Conservation (phyloP, 495 filamentous ascomycete species). For the Chaetomidium leptoderma region DNA sequence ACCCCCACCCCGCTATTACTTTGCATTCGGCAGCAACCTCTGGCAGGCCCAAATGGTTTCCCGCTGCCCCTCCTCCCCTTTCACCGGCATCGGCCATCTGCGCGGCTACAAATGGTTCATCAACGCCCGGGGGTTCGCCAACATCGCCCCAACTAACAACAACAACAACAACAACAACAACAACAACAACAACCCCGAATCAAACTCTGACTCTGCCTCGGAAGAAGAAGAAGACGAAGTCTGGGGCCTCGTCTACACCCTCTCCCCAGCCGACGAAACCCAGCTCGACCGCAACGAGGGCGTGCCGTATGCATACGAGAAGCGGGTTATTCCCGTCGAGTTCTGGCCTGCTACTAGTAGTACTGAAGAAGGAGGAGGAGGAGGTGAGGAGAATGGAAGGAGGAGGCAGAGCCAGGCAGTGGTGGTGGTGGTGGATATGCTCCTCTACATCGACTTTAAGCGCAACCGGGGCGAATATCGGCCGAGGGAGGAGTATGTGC, state of each 20-base stretch:
- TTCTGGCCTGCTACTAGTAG: slow-evolving; percentile 18
- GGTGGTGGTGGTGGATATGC: too few species aligned
- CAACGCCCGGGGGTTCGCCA: slow-evolving; percentile 42
- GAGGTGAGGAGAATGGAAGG: neutral
- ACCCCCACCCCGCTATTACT: slow-evolving; percentile 33
- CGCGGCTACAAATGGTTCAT: slow-evolving; percentile 41
- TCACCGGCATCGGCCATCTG: slow-evolving; percentile 37
- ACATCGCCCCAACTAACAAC: slow-evolving; percentile 27
- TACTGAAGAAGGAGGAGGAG: neutral
- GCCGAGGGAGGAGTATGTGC: slow-evolving; percentile 35
- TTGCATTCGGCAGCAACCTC: slow-evolving; percentile 44
- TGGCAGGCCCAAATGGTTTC: slow-evolving; percentile 38
- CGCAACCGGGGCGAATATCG: slow-evolving; percentile 11
- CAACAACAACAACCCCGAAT: neutral
- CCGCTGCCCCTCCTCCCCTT: slow-evolving; percentile 37
- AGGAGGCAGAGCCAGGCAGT: too few species aligned
- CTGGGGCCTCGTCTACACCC: slow-evolving; percentile 40
- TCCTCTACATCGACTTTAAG: slow-evolving; percentile 40
- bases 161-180: neutral
- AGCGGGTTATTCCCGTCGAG: slow-evolving; percentile 25
- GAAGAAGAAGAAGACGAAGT: slow-evolving; percentile 31
- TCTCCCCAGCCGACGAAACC: slow-evolving; percentile 32
- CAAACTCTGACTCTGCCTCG: neutral
- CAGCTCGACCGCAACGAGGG: slow-evolving; percentile 36
- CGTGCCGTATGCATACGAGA: slow-evolving; percentile 38